Conservation (phyloP, 1,284 basidiomycete species). For the Phellinidium pouzarii region DNA sequence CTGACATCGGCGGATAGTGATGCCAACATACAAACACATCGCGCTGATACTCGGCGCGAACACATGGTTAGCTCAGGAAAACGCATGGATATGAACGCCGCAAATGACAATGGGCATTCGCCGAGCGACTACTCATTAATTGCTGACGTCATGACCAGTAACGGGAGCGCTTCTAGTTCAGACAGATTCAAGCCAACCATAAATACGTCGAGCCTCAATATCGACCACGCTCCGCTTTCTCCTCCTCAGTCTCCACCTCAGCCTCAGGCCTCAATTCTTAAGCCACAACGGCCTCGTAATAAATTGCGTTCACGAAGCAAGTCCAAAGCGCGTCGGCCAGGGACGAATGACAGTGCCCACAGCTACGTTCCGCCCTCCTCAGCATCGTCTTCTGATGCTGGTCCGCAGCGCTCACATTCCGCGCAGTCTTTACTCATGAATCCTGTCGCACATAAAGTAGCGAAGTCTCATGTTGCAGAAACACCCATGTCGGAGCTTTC, state of each 20-base stretch:
- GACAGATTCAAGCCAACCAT: not conserved
- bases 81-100: not conserved
- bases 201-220: not conserved
- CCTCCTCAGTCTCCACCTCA: constrained; percentile 15
- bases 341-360: constrained; percentile 3
- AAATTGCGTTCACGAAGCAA: constrained; percentile 1
- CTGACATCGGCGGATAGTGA: not conserved
- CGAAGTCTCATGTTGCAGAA: constrained; percentile 1
- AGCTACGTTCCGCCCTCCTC: constrained; percentile 13
- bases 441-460: constrained; percentile 1
- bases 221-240: constrained; percentile 4
- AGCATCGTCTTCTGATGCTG: constrained; percentile 13
- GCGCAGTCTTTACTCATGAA: not conserved
- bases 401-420: constrained; percentile 1
- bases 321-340: constrained; percentile 7
- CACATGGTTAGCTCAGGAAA: no score
- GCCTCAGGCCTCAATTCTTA: not conserved
- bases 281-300: not conserved
- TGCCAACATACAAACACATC: not conserved
- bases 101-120: not conserved
- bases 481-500: not conserved
- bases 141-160: not conserved
- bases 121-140: not conserved
- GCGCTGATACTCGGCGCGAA: no score
- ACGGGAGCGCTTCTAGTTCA: constrained; percentile 2